These are phyloP conservation scores for Naganishia vaughanmartiniae DNA, from an alignment of 768 basidiomycete genomes.

Conservation along the genomic window DNA sequence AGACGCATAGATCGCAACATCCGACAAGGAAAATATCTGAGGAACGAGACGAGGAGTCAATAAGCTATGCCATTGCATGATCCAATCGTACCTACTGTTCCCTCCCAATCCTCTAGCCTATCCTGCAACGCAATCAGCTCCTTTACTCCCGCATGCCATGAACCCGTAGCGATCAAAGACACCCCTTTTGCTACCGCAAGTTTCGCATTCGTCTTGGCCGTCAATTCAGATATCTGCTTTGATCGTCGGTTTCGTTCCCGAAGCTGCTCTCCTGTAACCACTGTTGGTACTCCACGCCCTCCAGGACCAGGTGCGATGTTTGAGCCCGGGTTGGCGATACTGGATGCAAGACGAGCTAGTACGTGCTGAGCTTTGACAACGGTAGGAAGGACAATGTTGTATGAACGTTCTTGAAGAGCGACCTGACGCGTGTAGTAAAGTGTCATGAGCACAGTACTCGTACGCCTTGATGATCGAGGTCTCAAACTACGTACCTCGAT, in stretches of 20 bases:
- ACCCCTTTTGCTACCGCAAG: slow-evolving; percentile 27
- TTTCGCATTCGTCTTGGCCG: slow-evolving; percentile 6
- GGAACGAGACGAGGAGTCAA: background rate
- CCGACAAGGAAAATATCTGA: slow-evolving; percentile 27
- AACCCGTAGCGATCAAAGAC: slow-evolving; percentile 1
- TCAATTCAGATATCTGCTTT: slow-evolving; percentile 25
- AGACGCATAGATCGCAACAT: slow-evolving; percentile 30
- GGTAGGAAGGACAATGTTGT: slow-evolving; percentile 26
- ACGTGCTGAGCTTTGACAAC: slow-evolving; percentile 30
- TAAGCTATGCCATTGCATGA: background rate
- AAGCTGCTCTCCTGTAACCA: slow-evolving; percentile 26
- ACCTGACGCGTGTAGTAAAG: slow-evolving; percentile 6
- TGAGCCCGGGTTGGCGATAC: background rate
- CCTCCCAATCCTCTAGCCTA: slow-evolving; percentile 32
- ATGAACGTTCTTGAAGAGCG: slow-evolving; percentile 13
- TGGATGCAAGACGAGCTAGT: slow-evolving; percentile 18
- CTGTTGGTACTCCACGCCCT: background rate
- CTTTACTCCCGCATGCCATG: slow-evolving; percentile 24
- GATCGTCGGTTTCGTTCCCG: slow-evolving; percentile 20
- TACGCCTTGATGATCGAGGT: too few relatives aligned
- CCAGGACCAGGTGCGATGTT: background rate
- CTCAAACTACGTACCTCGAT: slow-evolving; percentile 21
- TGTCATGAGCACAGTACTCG: background rate
- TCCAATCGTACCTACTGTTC: background rate
- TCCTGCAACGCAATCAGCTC: slow-evolving; percentile 20